Percentiles rank a stretch among this genome's conserved stretches.
Conservation (phyloP, 441 rosid genomes). For the Jatropha multifida region DNA sequence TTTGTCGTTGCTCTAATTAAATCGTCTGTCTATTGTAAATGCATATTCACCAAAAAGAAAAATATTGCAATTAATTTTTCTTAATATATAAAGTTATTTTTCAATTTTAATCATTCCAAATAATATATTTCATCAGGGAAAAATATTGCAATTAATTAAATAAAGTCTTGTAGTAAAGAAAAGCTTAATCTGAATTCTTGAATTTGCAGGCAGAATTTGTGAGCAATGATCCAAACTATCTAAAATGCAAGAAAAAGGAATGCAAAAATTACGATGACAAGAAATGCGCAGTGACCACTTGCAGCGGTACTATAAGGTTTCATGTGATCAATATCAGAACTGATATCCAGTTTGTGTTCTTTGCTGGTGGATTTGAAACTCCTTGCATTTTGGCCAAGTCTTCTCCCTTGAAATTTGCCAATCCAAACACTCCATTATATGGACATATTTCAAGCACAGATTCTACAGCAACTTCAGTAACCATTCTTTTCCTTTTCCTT, state of each 20-base stretch:
- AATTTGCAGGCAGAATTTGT: conserved; percentile 51
- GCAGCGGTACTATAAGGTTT: conserved; percentile 46
- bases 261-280: conserved; percentile 31
- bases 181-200: not conserved
- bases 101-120: no score
- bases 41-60: no score
- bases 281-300: conserved; percentile 32
- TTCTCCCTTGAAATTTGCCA: conserved; percentile 41
- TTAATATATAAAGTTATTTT: no score
- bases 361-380: conserved; percentile 44
- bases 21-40: no score
- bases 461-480: conserved; percentile 58
- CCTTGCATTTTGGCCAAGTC: conserved; percentile 54
- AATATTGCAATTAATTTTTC: no score
- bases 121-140: no score
- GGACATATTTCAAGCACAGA: conserved; percentile 56
- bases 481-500: not conserved
- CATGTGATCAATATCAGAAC: conserved; percentile 66
- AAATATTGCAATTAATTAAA: no score
- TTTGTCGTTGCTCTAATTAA: not conserved
- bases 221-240: conserved; percentile 53
- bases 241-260: conserved; percentile 43
- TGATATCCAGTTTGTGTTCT: conserved; percentile 56
- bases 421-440: conserved; percentile 50
- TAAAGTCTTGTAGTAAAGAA: no score